A percentile compares a stretch with the other conserved stretches of the same genome.
phyloP scores from a whole-genome alignment of 2,329 filamentous ascomycete genomes.

The Aureobasidium sp. region DNA sequence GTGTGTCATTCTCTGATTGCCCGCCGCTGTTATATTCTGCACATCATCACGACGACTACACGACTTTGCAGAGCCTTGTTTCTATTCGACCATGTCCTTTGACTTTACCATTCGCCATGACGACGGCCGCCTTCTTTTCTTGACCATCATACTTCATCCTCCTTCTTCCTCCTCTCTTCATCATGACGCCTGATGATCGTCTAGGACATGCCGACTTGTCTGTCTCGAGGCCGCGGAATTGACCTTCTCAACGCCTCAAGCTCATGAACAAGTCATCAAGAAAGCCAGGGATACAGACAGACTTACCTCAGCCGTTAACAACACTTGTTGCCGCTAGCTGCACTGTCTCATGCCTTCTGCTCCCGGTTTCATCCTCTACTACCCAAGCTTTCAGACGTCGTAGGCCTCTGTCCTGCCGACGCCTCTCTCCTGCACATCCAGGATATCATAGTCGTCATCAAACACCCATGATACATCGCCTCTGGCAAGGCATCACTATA shows the following conservation, averaged over 20 bases:
- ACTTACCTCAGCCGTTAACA: neutral
- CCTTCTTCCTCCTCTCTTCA: neutral
- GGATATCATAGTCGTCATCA: neutral
- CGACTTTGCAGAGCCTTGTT: conserved; percentile 7
- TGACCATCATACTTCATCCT: neutral
- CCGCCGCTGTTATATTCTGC: neutral
- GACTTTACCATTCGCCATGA: neutral
- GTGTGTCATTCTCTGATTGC: conserved; percentile 13
- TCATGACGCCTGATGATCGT: neutral
- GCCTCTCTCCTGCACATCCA: neutral
- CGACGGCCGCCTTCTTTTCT: neutral
- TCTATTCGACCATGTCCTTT: conserved; percentile 1
- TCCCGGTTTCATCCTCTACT: neutral
- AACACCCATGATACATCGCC: neutral
- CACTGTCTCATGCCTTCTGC: neutral
- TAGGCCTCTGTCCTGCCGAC: neutral
- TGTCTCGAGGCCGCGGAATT: neutral
- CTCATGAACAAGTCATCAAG: neutral
- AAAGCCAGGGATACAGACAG: neutral
- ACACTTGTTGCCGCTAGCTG: neutral
- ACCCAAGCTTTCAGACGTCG: neutral
- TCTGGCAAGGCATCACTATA: neutral
- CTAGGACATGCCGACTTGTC: neutral
- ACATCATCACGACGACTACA: conserved; percentile 2
- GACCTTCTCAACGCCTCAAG: neutral